phyloP scores from a whole-genome alignment of 768 basidiomycete species.

The Suillus variegatus region DNA sequence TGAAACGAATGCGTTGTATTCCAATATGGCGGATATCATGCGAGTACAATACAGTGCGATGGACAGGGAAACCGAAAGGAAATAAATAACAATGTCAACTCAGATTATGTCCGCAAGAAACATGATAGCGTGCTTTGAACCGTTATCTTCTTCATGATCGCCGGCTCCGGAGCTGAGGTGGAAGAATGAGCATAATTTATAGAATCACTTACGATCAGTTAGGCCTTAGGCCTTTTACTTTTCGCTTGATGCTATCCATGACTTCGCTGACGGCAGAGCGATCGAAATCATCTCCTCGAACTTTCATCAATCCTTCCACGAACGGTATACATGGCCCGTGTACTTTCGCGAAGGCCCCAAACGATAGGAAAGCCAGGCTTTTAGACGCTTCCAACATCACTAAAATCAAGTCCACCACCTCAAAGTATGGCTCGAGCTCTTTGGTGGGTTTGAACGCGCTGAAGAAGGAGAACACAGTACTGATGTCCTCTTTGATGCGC shows the following conservation, averaged over 20 bases:
- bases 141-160: constrained; percentile 89
- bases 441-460: constrained; percentile 70
- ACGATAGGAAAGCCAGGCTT: constrained; percentile 85
- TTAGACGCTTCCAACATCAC: constrained; percentile 83
- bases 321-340: constrained; percentile 93
- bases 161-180: constrained; percentile 69
- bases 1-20: constrained; percentile 3
- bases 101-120: constrained; percentile 54
- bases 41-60: neutral
- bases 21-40: neutral
- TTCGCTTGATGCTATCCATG: constrained; percentile 91
- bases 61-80: neutral
- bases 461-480: constrained; percentile 80
- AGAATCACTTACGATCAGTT: constrained; percentile 66
- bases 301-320: constrained; percentile 87
- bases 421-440: constrained; percentile 82
- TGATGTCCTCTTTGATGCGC: constrained; percentile 80
- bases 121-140: constrained; percentile 76
- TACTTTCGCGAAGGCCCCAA: constrained; percentile 93
- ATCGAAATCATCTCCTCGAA: constrained; percentile 91
- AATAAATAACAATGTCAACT: neutral
- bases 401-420: constrained; percentile 82
- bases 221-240: constrained; percentile 78
- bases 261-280: too few species aligned
- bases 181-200: constrained; percentile 10